Conservation (phyloP, 1,139 yeast species). For the Hemisphaericaspora subhashii region DNA sequence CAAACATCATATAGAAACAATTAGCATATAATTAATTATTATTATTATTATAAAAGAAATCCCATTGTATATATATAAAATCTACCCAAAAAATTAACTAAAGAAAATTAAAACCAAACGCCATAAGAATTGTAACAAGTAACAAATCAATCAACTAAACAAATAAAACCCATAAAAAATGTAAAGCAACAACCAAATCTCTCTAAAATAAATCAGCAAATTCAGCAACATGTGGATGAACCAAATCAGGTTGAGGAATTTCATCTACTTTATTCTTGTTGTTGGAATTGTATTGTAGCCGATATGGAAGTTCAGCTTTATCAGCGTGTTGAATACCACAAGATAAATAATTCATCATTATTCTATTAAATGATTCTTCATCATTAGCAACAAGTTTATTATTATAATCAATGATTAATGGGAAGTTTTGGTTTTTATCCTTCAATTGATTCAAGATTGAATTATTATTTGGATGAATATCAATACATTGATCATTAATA, state of each 20-base stretch:
- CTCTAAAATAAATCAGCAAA: constrained; percentile 46
- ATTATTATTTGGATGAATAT: constrained; percentile 47
- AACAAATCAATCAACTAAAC: no score
- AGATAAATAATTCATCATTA: constrained; percentile 42
- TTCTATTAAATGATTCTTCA: constrained; percentile 40
- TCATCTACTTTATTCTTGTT: background rate
- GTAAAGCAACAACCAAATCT: no score
- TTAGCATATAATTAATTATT: no score
- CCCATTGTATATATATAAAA: no score
- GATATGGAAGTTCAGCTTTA: constrained; percentile 5
- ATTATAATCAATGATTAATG: constrained; percentile 59
- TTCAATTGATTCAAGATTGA: constrained; percentile 26
- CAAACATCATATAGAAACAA: no score
- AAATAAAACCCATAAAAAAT: no score
- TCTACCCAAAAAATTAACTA: no score
- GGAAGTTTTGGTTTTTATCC: constrained; percentile 19
- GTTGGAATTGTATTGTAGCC: constrained; percentile 3
- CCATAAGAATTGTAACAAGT: no score
- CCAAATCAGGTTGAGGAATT: constrained; percentile 20
- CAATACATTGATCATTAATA: constrained; percentile 37
- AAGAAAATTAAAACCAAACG: no score
- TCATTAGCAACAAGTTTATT: constrained; percentile 53
- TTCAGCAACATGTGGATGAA: constrained; percentile 49
- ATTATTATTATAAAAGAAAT: no score
- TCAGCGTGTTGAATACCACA: constrained; percentile 37